A percentile compares a stretch with the other conserved stretches of the same genome.
Evolutionary conservation across 2,329 filamentous ascomycete genomes (phyloP).

Genomic region (Fusarium praegraminearum): DNA sequence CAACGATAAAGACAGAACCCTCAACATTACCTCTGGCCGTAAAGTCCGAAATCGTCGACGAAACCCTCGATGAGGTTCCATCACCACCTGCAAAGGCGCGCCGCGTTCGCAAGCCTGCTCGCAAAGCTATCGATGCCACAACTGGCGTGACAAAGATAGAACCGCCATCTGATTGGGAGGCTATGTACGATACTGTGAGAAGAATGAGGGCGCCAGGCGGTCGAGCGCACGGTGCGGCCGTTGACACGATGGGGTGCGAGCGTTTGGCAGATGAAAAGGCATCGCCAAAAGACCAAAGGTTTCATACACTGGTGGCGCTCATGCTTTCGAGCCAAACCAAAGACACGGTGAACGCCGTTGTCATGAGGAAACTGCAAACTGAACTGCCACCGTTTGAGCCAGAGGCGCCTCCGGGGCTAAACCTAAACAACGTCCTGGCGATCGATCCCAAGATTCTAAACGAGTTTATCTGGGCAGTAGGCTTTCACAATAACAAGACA

Average conservation of each 20-base stretch:
- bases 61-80: slow-evolving; percentile 42
- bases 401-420: slow-evolving; percentile 68
- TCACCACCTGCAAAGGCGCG: slow-evolving; percentile 46
- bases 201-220: slow-evolving; percentile 75
- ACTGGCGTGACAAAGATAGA: slow-evolving; percentile 56
- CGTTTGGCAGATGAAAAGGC: slow-evolving; percentile 70
- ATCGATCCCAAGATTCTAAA: slow-evolving; percentile 75
- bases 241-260: slow-evolving; percentile 98
- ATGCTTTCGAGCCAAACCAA: slow-evolving; percentile 96
- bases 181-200: slow-evolving; percentile 81
- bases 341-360: slow-evolving; percentile 87
- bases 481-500: slow-evolving; percentile 96
- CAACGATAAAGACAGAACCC: slow-evolving; percentile 25
- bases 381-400: slow-evolving; percentile 69
- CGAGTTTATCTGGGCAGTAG: slow-evolving; percentile 82
- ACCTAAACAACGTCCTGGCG: slow-evolving; percentile 80
- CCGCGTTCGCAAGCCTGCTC: slow-evolving; percentile 61
- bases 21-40: slow-evolving; percentile 42
- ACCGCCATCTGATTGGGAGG: slow-evolving; percentile 86
- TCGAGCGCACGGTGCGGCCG: slow-evolving; percentile 78
- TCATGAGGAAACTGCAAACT: slow-evolving; percentile 82
- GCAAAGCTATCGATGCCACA: slow-evolving; percentile 56
- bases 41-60: slow-evolving; percentile 57
- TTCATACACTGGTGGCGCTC: slow-evolving; percentile 87
- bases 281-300: slow-evolving; percentile 71